Evolutionary conservation across 768 basidiomycete genomes (phyloP).

Genomic region (Agrocybe pediades): DNA sequence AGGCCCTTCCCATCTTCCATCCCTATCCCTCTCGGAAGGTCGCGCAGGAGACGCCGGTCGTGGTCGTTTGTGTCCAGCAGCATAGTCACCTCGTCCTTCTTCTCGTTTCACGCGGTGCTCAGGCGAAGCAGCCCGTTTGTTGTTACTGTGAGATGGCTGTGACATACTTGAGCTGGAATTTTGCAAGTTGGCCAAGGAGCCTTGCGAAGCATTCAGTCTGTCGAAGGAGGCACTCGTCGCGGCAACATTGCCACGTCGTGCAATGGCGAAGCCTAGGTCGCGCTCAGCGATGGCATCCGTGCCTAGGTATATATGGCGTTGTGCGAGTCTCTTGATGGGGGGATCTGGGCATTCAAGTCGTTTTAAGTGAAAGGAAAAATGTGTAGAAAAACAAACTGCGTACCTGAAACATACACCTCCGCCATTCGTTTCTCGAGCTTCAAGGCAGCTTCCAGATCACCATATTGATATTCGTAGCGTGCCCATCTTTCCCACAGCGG

Average conservation of each 20-base stretch:
- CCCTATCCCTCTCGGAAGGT: slow-evolving; percentile 30
- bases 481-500: slow-evolving; percentile 97
- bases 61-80: slow-evolving; percentile 35
- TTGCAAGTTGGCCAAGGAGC: slow-evolving; percentile 24
- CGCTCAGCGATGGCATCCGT: slow-evolving; percentile 87
- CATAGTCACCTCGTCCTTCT: slow-evolving; percentile 29
- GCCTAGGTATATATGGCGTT: slow-evolving; percentile 79
- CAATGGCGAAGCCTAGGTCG: slow-evolving; percentile 81
- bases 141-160: slow-evolving; percentile 2
- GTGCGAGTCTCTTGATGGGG: slow-evolving; percentile 88
- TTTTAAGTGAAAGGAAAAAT: neutral
- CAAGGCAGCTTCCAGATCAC: slow-evolving; percentile 85
- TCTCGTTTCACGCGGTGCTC: slow-evolving; percentile 34
- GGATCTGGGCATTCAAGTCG: slow-evolving; percentile 56
- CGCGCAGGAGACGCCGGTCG: slow-evolving; percentile 28
- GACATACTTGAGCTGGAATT: slow-evolving; percentile 3
- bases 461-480: slow-evolving; percentile 92
- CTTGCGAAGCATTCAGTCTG: slow-evolving; percentile 37
- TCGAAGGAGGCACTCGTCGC: slow-evolving; percentile 20
- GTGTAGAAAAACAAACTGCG: slow-evolving; percentile 22
- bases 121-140: slow-evolving; percentile 40
- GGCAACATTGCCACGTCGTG: slow-evolving; percentile 32
- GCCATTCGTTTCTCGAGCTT: slow-evolving; percentile 89
- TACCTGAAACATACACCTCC: slow-evolving; percentile 86
- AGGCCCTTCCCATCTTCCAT: slow-evolving; percentile 38